Evolutionary conservation across 176 grass and related monocot species (phyloP).

Genomic region (Musa schizocarpa): DNA sequence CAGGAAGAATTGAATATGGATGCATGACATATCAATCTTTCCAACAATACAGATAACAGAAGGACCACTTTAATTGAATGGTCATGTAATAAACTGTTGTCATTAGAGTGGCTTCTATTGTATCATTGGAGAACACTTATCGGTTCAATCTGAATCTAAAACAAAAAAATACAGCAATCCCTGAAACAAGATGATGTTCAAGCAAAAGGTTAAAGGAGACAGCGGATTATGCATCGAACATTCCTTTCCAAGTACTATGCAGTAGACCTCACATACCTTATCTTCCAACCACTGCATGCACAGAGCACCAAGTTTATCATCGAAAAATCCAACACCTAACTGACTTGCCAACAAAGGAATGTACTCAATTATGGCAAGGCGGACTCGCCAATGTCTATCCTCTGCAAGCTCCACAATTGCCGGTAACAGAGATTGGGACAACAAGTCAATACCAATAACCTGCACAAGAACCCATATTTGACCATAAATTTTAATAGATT

Average conservation of each 20-base stretch:
- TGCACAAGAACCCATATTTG: slow-evolving; percentile 26
- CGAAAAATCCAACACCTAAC: slow-evolving; percentile 84
- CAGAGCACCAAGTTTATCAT: slow-evolving; percentile 84
- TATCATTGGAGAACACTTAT: no score
- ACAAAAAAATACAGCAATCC: not conserved
- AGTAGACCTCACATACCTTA: slow-evolving; percentile 46
- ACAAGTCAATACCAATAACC: slow-evolving; percentile 91
- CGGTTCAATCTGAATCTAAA: not conserved
- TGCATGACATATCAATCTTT: no score
- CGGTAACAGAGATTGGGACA: slow-evolving; percentile 84
- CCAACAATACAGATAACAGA: no score
- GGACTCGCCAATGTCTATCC: slow-evolving; percentile 93
- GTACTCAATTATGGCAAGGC: slow-evolving; percentile 95
- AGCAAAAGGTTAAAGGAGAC: not conserved
- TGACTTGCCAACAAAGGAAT: slow-evolving; percentile 87
- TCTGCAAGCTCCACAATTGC: slow-evolving; percentile 96
- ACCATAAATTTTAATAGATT: not conserved
- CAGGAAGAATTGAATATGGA: no score
- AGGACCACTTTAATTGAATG: no score
- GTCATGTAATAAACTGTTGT: no score
- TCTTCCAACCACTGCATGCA: slow-evolving; percentile 99
- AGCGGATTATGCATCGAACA: not conserved
- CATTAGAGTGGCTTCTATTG: no score
- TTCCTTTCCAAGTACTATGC: not conserved
- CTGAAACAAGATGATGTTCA: not conserved